Evolutionary conservation across 2,329 filamentous ascomycete genomes (phyloP).

Genomic region (Fusarium tjaetaba): DNA sequence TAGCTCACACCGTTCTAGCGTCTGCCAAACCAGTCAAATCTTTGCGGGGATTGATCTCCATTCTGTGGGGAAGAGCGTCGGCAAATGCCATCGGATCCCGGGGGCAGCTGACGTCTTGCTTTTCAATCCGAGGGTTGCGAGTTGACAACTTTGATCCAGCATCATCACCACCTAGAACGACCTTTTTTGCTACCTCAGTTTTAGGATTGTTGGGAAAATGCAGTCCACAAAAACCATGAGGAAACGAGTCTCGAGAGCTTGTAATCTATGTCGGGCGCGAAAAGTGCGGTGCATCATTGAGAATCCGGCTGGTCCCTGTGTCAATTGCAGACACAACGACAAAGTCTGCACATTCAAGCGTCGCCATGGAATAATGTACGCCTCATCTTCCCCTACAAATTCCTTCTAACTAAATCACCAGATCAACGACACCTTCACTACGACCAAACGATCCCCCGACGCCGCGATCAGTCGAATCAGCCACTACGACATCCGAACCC

Average conservation of each 20-base stretch:
- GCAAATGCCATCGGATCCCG: slow-evolving; percentile 28
- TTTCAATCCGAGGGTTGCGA: slow-evolving; percentile 13
- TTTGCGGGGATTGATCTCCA: slow-evolving; percentile 9
- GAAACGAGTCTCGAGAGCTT: slow-evolving; percentile 37
- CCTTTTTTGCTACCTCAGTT: too few species aligned
- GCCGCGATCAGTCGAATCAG: neutral
- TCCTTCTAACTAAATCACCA: neutral
- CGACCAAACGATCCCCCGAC: slow-evolving; percentile 5
- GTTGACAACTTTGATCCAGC: neutral
- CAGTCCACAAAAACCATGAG: slow-evolving; percentile 16
- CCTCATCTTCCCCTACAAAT: fast-evolving
- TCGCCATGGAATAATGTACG: slow-evolving; percentile 29
- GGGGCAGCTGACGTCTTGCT: slow-evolving; percentile 8
- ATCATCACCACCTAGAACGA: neutral
- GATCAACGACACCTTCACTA: slow-evolving; percentile 1
- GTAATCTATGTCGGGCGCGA: slow-evolving; percentile 35
- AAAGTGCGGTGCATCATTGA: slow-evolving; percentile 43
- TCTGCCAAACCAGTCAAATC: neutral
- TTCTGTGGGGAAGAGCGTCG: slow-evolving; percentile 25
- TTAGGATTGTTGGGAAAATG: neutral
- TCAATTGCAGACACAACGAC: slow-evolving; percentile 42
- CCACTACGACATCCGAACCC: neutral
- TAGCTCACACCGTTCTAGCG: neutral
- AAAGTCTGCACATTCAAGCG: slow-evolving; percentile 39
- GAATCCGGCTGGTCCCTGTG: slow-evolving; percentile 31